Evolutionary conservation across 2,329 filamentous ascomycete species (phyloP).

Genomic region (Paracoccidioides lutzii): DNA sequence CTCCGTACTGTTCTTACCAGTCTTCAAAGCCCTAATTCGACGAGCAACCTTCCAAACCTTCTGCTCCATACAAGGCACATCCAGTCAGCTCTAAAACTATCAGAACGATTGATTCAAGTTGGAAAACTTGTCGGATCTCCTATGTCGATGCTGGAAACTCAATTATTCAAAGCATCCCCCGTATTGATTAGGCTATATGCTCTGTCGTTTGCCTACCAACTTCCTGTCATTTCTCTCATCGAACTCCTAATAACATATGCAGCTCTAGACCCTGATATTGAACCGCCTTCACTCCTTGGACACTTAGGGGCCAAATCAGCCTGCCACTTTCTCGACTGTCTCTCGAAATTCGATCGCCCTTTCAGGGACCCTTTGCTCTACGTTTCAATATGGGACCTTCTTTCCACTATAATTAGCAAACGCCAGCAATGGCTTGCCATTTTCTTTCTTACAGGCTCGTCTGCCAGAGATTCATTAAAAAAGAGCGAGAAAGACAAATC

Average conservation of each 20-base stretch:
- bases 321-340: constrained; percentile 66
- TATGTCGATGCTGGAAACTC: constrained; percentile 56
- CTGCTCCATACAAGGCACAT: constrained; percentile 51
- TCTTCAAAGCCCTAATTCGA: constrained; percentile 47
- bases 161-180: constrained; percentile 69
- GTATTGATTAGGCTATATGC: constrained; percentile 66
- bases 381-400: constrained; percentile 66
- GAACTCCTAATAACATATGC: constrained; percentile 61
- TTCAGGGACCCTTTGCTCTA: constrained; percentile 52
- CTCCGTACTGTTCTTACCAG: constrained; percentile 55
- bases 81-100: constrained; percentile 50
- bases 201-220: constrained; percentile 51
- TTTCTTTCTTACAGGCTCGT: constrained; percentile 77
- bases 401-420: constrained; percentile 74
- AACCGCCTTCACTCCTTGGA: constrained; percentile 86
- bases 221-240: constrained; percentile 54
- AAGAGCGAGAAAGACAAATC: constrained; percentile 37
- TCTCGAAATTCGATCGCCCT: constrained; percentile 66
- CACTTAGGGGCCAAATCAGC: constrained; percentile 73
- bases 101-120: constrained; percentile 56
- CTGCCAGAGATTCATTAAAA: constrained; percentile 62
- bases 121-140: constrained; percentile 51
- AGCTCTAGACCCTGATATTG: constrained; percentile 47
- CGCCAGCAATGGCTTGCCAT: constrained; percentile 95
- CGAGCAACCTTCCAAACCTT: constrained; percentile 45